These are phyloP conservation scores for Cryoendolithus antarcticus DNA, from an alignment of 2,329 filamentous ascomycete species.

Conservation along the genomic window DNA sequence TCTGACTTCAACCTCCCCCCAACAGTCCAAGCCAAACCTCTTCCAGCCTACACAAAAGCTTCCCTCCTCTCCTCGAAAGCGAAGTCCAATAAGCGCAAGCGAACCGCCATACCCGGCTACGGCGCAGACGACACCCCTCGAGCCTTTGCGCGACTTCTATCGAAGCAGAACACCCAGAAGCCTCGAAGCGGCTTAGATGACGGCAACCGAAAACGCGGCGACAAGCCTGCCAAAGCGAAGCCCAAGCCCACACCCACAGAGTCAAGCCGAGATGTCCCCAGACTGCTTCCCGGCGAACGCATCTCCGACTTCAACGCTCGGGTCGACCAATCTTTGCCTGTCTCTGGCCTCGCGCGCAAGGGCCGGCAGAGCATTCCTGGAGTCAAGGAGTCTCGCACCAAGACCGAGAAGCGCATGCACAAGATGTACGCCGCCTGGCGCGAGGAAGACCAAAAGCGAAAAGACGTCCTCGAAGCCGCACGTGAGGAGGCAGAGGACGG, in stretches of 20 bases:
- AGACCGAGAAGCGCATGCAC: slow-evolving; percentile 69
- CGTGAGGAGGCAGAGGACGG: slow-evolving; percentile 51
- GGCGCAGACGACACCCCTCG: slow-evolving; percentile 70
- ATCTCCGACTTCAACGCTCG: slow-evolving; percentile 69
- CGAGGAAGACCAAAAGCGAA: slow-evolving; percentile 68
- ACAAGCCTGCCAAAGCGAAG: no score
- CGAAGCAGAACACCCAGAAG: slow-evolving; percentile 45
- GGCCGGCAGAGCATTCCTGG: slow-evolving; percentile 48
- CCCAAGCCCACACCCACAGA: no score
- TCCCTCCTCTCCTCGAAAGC: slow-evolving; percentile 4
- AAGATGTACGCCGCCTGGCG: slow-evolving; percentile 50
- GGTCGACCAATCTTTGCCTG: slow-evolving; percentile 72
- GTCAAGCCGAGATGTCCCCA: slow-evolving; percentile 32
- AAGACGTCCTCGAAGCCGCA: slow-evolving; percentile 61
- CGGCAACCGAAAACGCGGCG: slow-evolving; percentile 30
- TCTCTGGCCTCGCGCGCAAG: slow-evolving; percentile 51
- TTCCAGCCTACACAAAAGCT: slow-evolving; percentile 39
- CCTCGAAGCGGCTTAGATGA: slow-evolving; percentile 59
- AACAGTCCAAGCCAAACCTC: slow-evolving; percentile 44
- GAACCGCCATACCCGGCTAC: slow-evolving; percentile 33
- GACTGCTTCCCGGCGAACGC: slow-evolving; percentile 72
- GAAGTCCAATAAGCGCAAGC: slow-evolving; percentile 21
- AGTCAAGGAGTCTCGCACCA: slow-evolving; percentile 58
- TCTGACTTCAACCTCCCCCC: slow-evolving; percentile 46
- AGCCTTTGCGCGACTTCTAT: slow-evolving; percentile 78